Conservation (phyloP, 345 rosid genomes). For the Capsella bursapastoris region DNA sequence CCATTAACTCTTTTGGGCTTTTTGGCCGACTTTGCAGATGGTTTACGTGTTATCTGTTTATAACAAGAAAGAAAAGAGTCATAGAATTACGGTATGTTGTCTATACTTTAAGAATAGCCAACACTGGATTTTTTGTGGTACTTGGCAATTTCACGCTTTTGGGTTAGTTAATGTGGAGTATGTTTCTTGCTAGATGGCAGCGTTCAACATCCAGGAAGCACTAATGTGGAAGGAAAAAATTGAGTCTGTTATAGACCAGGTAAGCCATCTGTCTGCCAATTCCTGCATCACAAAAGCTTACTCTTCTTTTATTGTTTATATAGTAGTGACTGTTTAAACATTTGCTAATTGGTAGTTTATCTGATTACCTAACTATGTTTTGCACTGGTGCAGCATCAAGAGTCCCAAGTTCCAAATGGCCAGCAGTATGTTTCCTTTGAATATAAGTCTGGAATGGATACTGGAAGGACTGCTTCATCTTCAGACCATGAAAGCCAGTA, state of each 20-base stretch:
- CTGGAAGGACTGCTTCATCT: slow-evolving; percentile 87
- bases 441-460: slow-evolving; percentile 94
- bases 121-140: not conserved
- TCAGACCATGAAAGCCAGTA: slow-evolving; percentile 98
- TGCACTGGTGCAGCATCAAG: slow-evolving; percentile 79
- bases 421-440: slow-evolving; percentile 88
- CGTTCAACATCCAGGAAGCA: slow-evolving; percentile 97
- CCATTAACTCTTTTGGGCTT: slow-evolving; percentile 15
- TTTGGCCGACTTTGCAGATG: slow-evolving; percentile 64
- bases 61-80: slow-evolving; percentile 91
- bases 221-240: slow-evolving; percentile 92
- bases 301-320: slow-evolving; percentile 14
- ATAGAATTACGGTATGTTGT: slow-evolving; percentile 76
- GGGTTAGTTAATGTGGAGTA: slow-evolving; percentile 35
- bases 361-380: slow-evolving; percentile 37
- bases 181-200: slow-evolving; percentile 80
- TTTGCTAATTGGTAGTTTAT: slow-evolving; percentile 18
- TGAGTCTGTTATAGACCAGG: slow-evolving; percentile 96
- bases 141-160: slow-evolving; percentile 15
- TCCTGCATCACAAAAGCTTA: slow-evolving; percentile 8
- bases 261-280: slow-evolving; percentile 39
- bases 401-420: slow-evolving; percentile 75
- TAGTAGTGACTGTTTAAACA: slow-evolving; percentile 23
- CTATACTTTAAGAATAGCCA: slow-evolving; percentile 22
- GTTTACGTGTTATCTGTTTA: slow-evolving; percentile 89